Evolutionary conservation across 345 rosid species (phyloP).

Genomic region (Populus ilicifolia): DNA sequence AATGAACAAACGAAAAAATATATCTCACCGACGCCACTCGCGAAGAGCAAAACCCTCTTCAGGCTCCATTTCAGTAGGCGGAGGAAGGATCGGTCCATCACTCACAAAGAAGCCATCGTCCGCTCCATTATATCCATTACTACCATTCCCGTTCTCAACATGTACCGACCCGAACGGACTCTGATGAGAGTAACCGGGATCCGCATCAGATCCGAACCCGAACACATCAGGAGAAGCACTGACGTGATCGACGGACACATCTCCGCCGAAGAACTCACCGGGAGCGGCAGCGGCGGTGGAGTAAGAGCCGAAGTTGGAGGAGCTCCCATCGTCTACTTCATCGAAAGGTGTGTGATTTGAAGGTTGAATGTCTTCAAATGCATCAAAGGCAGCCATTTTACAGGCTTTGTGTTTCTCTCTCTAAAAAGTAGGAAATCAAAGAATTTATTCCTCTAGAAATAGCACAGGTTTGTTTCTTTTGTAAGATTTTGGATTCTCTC

Average conservation of each 20-base stretch:
- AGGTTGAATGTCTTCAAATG: slow-evolving; percentile 38
- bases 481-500: not conserved
- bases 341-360: slow-evolving; percentile 34
- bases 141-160: slow-evolving; percentile 53
- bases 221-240: slow-evolving; percentile 42
- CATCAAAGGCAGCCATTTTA: slow-evolving; percentile 48
- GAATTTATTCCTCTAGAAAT: not conserved
- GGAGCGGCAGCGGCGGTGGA: slow-evolving; percentile 17
- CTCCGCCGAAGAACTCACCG: slow-evolving; percentile 18
- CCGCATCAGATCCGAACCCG: slow-evolving; percentile 41
- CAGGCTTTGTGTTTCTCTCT: not conserved
- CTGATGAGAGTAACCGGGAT: slow-evolving; percentile 45
- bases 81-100: slow-evolving; percentile 72
- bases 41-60: slow-evolving; percentile 68
- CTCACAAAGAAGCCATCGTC: slow-evolving; percentile 39
- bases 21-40: slow-evolving; percentile 77
- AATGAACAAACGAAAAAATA: not conserved
- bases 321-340: slow-evolving; percentile 43
- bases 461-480: not conserved
- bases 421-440: not conserved
- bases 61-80: slow-evolving; percentile 56
- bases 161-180: slow-evolving; percentile 46
- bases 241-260: slow-evolving; percentile 42
- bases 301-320: slow-evolving; percentile 45
- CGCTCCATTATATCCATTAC: slow-evolving; percentile 37